phyloP scores from a whole-genome alignment of 2,329 filamentous ascomycete genomes.

The Aspergillus novofumigatus region DNA sequence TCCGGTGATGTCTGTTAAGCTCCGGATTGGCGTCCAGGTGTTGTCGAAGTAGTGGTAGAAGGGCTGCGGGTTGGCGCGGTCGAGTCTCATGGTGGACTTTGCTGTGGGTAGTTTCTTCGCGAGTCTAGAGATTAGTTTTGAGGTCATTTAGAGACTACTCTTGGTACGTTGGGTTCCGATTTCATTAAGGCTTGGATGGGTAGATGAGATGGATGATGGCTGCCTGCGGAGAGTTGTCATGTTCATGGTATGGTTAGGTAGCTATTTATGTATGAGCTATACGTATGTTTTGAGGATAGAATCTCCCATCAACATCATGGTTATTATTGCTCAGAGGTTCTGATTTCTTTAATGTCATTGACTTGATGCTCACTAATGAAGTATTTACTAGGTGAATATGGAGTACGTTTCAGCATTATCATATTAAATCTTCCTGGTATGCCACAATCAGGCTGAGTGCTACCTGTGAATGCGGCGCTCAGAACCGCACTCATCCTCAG shows the following conservation, averaged over 20 bases:
- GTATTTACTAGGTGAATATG: not conserved
- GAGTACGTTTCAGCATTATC: not conserved
- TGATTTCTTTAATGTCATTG: not conserved
- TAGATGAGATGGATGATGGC: not conserved
- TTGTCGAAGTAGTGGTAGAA: conserved; percentile 5
- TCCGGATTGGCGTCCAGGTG: not conserved
- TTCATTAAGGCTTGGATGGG: not conserved
- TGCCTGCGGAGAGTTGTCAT: not conserved
- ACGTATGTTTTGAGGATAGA: not conserved
- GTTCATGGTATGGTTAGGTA: not conserved
- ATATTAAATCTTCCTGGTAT: not conserved
- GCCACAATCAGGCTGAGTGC: not conserved
- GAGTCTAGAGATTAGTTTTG: not conserved
- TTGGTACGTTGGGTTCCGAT: not conserved
- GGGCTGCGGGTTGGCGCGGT: conserved; percentile 1
- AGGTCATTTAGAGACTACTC: not conserved
- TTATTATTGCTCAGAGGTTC: not conserved
- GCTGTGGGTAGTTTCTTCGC: not conserved
- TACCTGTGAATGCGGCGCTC: not conserved
- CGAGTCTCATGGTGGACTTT: not conserved
- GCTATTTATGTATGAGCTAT: not conserved
- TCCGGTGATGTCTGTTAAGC: not conserved
- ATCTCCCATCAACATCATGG: not conserved
- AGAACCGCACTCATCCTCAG: not conserved
- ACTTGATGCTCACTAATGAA: not conserved